A percentile compares a stretch with the other conserved stretches of the same genome.
Conservation (phyloP, 75 land plant species). For the Sequoiadendron giganteum region DNA sequence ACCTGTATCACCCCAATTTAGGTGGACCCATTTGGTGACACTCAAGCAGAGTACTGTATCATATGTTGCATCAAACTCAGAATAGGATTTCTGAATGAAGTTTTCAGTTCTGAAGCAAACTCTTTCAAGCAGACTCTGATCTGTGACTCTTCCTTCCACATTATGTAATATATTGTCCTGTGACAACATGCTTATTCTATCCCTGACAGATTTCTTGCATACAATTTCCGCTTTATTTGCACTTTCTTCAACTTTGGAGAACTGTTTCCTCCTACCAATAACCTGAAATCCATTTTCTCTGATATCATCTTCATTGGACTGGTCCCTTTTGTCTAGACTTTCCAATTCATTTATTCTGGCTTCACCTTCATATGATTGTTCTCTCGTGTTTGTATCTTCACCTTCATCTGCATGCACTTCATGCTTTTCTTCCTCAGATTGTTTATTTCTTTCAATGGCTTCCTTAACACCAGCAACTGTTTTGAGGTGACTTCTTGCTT, state of each 20-base stretch:
- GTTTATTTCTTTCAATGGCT: background rate
- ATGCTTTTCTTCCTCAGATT: constrained; percentile 7
- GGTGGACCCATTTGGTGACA: constrained; percentile 92
- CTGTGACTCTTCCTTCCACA: constrained; percentile 5
- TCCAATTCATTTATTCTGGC: constrained; percentile 13
- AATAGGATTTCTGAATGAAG: constrained; percentile 8
- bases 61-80: constrained; percentile 17
- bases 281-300: constrained; percentile 18
- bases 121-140: constrained; percentile 28
- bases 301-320: background rate
- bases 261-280: constrained; percentile 4
- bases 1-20: constrained; percentile 98
- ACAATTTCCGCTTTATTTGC: background rate
- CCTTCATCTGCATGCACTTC: background rate
- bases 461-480: constrained; percentile 15
- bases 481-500: constrained; percentile 20
- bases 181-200: background rate
- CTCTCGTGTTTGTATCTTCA: background rate
- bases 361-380: constrained; percentile 10
- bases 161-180: background rate
- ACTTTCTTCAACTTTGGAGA: background rate
- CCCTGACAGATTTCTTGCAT: background rate
- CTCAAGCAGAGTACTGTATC: constrained; percentile 68
- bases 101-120: constrained; percentile 36
- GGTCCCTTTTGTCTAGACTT: constrained; percentile 1